Base-by-base conservation (phyloP, 2,329 filamentous ascomycete species). In the Raffaelea ambrosiae region DNA sequence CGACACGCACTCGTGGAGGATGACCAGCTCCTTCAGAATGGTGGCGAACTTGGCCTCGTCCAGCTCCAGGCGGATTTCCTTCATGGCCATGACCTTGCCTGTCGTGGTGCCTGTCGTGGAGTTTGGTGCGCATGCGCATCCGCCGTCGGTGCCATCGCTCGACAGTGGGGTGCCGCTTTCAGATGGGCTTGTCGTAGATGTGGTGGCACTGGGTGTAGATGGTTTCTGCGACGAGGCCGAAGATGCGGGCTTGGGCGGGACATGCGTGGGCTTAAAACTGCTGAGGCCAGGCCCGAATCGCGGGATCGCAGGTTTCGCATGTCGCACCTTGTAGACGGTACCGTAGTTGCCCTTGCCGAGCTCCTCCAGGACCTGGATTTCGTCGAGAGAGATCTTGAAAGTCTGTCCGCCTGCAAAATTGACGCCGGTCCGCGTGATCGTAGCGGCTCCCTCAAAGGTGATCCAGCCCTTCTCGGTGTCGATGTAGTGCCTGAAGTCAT, bases 261-360 rank as follows among this genome's bases (percentile, higher is more conserved):
- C 7, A 4, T 38, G 43, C 3, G 31, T 33, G 2, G 39, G n/a
- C 57, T 73, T 76, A 53, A 67, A 68, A 33, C 72, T 68, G 29
- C 72, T 71, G 18, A 83, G 63, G 21, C 80, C 79, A 44, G 73
- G 71, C 1, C 80, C 77, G 51, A 83, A 81, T 33, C 79, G 72
- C 1, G 77, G 77, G 18, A 70, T 65, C 44, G 67, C 66, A 13
- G 74, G 75, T 59, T 88, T 83, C 48, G 86, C 81, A 67, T 98
- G 93, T 58, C 84, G 81, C 49, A 97, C 93, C 65, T 93, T 96
- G 75, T 95, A 97, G 4, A 98, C 93, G 1, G 91, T 97, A 51
- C 93, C 93, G 59, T 98, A 98, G 63, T 98, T 98, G 38, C 93
- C 93, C 66, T 97, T 98, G 42, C 93, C 93, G 13, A 98, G 71